phyloP scores from a whole-genome alignment of 441 rosid genomes.

The Erysimum pusillum region DNA sequence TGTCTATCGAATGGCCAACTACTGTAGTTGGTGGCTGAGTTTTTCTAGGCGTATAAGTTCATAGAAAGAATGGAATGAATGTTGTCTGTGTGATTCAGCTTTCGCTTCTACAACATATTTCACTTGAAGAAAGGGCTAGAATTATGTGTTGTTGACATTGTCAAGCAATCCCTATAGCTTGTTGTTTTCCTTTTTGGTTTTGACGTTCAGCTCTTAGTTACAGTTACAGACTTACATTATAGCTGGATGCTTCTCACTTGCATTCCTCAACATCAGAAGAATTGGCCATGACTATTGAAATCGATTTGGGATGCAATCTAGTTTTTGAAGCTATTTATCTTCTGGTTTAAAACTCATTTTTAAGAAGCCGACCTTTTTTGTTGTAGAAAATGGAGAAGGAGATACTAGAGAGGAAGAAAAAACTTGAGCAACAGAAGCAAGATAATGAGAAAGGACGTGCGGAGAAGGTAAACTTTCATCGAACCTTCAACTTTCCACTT shows the following conservation, averaged over 20 bases:
- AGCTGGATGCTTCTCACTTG: background rate
- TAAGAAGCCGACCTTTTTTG: slow-evolving; percentile 14
- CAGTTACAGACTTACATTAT: background rate
- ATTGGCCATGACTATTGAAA: background rate
- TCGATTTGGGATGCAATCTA: background rate
- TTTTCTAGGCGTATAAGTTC: background rate
- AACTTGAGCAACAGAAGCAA: slow-evolving; percentile 66
- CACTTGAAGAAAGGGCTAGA: background rate
- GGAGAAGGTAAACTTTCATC: slow-evolving; percentile 59
- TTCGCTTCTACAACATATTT: background rate
- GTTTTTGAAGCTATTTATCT: slow-evolving; percentile 6
- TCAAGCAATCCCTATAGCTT: background rate
- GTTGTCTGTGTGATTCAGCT: background rate
- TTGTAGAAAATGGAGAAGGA: slow-evolving; percentile 90
- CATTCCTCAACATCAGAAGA: background rate
- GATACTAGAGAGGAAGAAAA: slow-evolving; percentile 70
- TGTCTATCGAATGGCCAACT: background rate
- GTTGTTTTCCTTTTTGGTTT: slow-evolving; percentile 4
- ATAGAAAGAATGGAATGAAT: background rate
- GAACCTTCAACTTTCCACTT: background rate
- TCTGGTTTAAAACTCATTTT: background rate
- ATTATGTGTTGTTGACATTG: background rate
- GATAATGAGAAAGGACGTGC: slow-evolving; percentile 60
- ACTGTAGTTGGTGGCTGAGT: background rate
- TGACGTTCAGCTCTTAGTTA: slow-evolving; percentile 4